These are phyloP conservation scores for Ogataea haglerorum DNA, from an alignment of 805 yeast species.

Conservation along the genomic window DNA sequence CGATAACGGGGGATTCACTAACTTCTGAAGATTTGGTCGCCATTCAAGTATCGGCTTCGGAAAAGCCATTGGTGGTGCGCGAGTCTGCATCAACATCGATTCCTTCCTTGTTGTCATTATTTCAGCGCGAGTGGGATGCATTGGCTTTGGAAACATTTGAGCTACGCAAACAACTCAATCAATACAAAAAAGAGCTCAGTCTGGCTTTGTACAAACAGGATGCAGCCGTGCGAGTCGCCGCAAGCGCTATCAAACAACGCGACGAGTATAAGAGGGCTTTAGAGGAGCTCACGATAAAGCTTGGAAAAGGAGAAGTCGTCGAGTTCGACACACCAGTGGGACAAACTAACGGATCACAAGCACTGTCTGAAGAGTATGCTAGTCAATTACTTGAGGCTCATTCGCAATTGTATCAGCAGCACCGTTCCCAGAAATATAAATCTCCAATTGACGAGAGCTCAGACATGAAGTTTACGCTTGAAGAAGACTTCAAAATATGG, in stretches of 20 bases:
- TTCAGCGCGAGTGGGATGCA: slow-evolving; percentile 91
- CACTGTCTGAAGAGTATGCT: slow-evolving; percentile 7
- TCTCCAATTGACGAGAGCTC: slow-evolving; percentile 10
- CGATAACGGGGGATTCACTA: slow-evolving; percentile 64
- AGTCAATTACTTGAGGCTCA: slow-evolving; percentile 16
- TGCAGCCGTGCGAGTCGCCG: slow-evolving; percentile 86
- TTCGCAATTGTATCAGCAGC: slow-evolving; percentile 17
- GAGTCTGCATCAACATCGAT: slow-evolving; percentile 55
- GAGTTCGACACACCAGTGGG: slow-evolving; percentile 20
- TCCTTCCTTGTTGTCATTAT: slow-evolving; percentile 68
- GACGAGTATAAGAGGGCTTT: slow-evolving; percentile 71
- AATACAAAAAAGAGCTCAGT: slow-evolving; percentile 68
- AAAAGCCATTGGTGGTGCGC: slow-evolving; percentile 17
- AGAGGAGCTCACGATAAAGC: slow-evolving; percentile 46
- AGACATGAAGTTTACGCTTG: slow-evolving; percentile 1
- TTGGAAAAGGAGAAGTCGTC: slow-evolving; percentile 28
- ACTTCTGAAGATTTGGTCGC: slow-evolving; percentile 54
- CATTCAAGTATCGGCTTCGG: slow-evolving; percentile 18
- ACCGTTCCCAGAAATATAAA: slow-evolving; percentile 21
- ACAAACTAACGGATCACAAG: not conserved
- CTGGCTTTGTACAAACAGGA: slow-evolving; percentile 80
- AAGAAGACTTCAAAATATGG: slow-evolving; percentile 3
- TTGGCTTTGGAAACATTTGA: slow-evolving; percentile 76
- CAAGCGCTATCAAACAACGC: slow-evolving; percentile 67
- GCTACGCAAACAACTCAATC: slow-evolving; percentile 65